Evolutionary conservation across 805 yeast species (phyloP), one percentile per base, ranked within the genome.

Genomic region (Wickerhamiella occidentalis): DNA sequence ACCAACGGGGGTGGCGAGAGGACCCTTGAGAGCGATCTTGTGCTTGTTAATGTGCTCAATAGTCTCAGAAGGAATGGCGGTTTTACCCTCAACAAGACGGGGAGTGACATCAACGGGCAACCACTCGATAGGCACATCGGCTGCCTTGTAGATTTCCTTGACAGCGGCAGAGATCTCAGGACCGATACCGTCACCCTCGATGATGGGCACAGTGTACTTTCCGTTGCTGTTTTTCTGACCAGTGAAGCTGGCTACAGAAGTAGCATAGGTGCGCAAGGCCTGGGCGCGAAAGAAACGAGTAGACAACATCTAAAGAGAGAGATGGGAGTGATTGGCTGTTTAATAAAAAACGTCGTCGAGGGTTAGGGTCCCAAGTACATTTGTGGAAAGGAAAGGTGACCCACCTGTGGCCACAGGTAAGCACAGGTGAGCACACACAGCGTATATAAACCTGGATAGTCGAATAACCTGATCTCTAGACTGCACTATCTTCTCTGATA

Each of bases 161-260:
- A 92, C 96, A 47, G 97, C 85, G 62, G 84, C 79, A 57, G 97
- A 83, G 67, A 92, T 92, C 70, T 92, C 98, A 47, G 81, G 76
- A 61, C 98, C 98, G 59, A 90, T 87, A 76, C 98, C 98, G 66
- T 90, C 97, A 72, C 97, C 97, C 72, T 88, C 96, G 61, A 92
- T 90, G 73, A 92, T 75, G 41, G 98, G 90, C 55, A 92, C 98
- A 49, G 85, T 79, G 73, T 79, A 90, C 62, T 83, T 84, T 56
- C 97, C 97, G 47, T 61, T 61, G 42, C 65, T 59, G 51, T 67
- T 67, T 60, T 67, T 67, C 55, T 58, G 54, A 50, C 70, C 73
- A 47, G 61, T 64, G 63, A 62, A 69, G 28, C 65, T 60, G 50
- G 73, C 74, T 37, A 69, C 72, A 13, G 65, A 53, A 37, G 64